Conservation (phyloP, 768 basidiomycete species). For the Boletales sp. region DNA sequence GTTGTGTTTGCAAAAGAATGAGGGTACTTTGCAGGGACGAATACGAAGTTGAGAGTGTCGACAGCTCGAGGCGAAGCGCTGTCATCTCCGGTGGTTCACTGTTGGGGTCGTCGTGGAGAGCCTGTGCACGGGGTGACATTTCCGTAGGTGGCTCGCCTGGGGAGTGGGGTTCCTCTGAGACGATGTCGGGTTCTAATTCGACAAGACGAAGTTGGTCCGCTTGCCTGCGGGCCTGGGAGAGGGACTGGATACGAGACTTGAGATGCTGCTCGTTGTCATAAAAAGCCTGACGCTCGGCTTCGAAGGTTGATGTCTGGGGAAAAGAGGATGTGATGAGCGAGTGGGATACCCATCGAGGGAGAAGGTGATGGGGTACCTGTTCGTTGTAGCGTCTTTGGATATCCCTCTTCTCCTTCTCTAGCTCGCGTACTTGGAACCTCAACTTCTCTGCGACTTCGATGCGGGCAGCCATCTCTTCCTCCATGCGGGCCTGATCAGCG, state of each 20-base stretch:
- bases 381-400: constrained; percentile 81
- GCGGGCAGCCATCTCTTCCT: constrained; percentile 76
- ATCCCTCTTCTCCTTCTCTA: constrained; percentile 89
- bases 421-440: constrained; percentile 72
- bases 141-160: constrained; percentile 22
- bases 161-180: constrained; percentile 34
- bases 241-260: constrained; percentile 83
- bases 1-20: constrained; percentile 78
- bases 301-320: constrained; percentile 75
- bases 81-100: constrained; percentile 87
- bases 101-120: constrained; percentile 56
- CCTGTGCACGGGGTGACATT: constrained; percentile 34
- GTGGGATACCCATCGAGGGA: constrained; percentile 12
- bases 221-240: constrained; percentile 63
- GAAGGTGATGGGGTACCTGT: constrained; percentile 49
- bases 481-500: constrained; percentile 75
- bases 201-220: constrained; percentile 35
- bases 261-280: constrained; percentile 94
- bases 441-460: constrained; percentile 84
- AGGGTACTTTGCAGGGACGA: constrained; percentile 80
- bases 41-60: constrained; percentile 83
- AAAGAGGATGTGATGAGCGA: constrained; percentile 2
- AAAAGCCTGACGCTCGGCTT: constrained; percentile 88
- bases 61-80: constrained; percentile 76
- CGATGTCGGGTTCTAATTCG: constrained; percentile 39